Evolutionary conservation across 352 stramenopile species (phyloP), one percentile per base, ranked within the genome.

Genomic region (Phytopythium oedochilum): DNA sequence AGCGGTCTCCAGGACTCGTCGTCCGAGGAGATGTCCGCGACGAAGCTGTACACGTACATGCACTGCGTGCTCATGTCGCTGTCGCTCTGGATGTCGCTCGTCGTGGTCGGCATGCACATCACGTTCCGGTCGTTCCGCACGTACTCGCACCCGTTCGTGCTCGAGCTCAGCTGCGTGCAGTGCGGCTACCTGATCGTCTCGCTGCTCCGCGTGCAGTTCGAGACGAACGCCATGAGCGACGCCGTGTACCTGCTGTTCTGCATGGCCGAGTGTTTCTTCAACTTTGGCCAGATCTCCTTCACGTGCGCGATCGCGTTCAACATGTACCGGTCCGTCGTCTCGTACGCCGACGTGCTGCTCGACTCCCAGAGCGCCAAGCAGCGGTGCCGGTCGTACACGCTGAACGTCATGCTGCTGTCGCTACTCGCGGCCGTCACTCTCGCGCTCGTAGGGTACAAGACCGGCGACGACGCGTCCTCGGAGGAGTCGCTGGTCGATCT

Each of bases 261-360:
- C 45, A 80, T 88, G 51, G 71, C 75, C 52, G 79, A 89, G 65
- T 84, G 76, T 45, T 85, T 88, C 43, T 89, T 89, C 64, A 88
- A 86, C 54, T 88, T 88, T 46, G 79, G 74, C 38, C 76, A 88
- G 61, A 89, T 89, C 46, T 88, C 79, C 28, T 89, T 89, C 62
- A 83, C 79, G 58, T 89, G 79, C 32, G 75, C 79, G 44, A 86
- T 88, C 57, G 79, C 76, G 9, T 89, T 88, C 64, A 86, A 89
- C 52, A 86, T 89, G 77, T 89, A 89, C 59, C 79, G 79, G 7
- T 88, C 76, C 5, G 79, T 89, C 2, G 79, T 89, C 22, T 89
- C 79, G 18, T 89, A 86, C 61, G 79, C 77, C 10, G 79, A 89
- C 34, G 79, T 88, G 25, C 54, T 89, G 4, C 57, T 89, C 59